Evolutionary conservation across 352 stramenopile genomes (phyloP), one percentile per base, ranked within the genome.

Genomic region (Phytophthora constricta): DNA sequence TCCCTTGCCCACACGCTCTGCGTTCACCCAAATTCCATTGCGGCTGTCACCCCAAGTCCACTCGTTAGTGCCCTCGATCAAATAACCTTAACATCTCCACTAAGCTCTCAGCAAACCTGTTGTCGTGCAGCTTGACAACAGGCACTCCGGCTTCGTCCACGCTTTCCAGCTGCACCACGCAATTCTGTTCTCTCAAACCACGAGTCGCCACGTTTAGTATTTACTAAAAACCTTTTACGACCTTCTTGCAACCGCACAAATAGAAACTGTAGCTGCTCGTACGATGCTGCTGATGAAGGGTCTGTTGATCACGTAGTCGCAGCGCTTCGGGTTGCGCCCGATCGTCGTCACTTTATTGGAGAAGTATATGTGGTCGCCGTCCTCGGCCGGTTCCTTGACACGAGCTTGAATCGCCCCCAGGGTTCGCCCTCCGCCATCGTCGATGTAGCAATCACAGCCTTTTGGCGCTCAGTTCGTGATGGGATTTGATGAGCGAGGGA

Each of bases 21-120:
- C 80, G 65, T 93, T 92, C 47, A 92, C 75, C 55, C 77, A 93
- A 25, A 93, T 81, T 46, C 80, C 80, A 48, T 92, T 92, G 51
- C 79, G 83, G 52, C 82, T 92, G 62, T 26, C n/a, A 23, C 16
- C 23, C 19, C n/a, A 42, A 14, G 23, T 26, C 1, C 37, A 63
- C 25, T 1, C 20, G 23, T 10, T 5, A 41, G 13, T 39, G 31
- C 19, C 26, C 3, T 57, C 17, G 60, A n/a, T n/a, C n/a, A n/a
- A n/a, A n/a, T n/a, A n/a, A n/a, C n/a, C n/a, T n/a, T n/a, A n/a
- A n/a, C 5, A 5, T 39, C 22, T 41, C 41, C 8, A 4, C 17
- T 41, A 54, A 4, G 3, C 26, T 27, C 33, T 25, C 17, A 10
- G 37, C 48, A 47, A 14, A 93, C 86, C 86, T 93, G 14, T 83